A percentile compares a stretch with the other conserved stretches of the same genome.
Evolutionary conservation across 2,329 filamentous ascomycete genomes (phyloP).

Genomic region (Aspergillus oerlinghausenensis): DNA sequence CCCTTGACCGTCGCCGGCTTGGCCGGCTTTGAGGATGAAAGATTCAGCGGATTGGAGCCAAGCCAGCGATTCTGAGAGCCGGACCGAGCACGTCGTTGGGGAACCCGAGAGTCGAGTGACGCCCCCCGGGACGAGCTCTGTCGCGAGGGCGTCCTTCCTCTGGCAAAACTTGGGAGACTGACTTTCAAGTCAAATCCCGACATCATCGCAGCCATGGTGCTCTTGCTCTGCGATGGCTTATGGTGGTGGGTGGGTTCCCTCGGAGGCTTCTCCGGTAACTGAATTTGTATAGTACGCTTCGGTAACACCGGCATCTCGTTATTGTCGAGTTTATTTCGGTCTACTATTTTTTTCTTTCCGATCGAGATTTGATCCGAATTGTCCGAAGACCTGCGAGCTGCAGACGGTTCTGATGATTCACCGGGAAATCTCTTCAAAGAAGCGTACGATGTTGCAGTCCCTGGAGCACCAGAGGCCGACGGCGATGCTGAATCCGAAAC

Average conservation of each 20-base stretch:
- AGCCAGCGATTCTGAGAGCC: conserved; percentile 41
- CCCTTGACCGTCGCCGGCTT: conserved; percentile 57
- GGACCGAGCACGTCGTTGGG: conserved; percentile 16
- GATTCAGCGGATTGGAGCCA: conserved; percentile 47
- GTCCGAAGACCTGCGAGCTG: conserved; percentile 32
- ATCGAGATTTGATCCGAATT: conserved; percentile 13
- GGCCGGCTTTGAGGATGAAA: conserved; percentile 29
- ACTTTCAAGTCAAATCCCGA: conserved; percentile 36
- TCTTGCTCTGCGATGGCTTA: conserved; percentile 24
- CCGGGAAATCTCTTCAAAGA: conserved; percentile 23
- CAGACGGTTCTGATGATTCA: conserved; percentile 32
- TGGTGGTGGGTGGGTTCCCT: not conserved
- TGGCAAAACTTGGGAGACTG: conserved; percentile 30
- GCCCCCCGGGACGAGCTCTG: conserved; percentile 38
- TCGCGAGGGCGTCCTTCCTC: conserved; percentile 34
- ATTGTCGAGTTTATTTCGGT: conserved; percentile 35
- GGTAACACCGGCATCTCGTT: conserved; percentile 22
- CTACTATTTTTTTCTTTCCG: conserved; percentile 9
- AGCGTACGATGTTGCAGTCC: not conserved
- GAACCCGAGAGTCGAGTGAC: conserved; percentile 34
- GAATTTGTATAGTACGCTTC: conserved; percentile 41
- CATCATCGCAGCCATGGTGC: conserved; percentile 47
- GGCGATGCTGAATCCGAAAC: conserved; percentile 30
- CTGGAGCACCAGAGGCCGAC: conserved; percentile 11
- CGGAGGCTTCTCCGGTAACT: conserved; percentile 29